Conservation (phyloP, 2,329 filamentous ascomycete species). For the Aureobasidium lini region DNA sequence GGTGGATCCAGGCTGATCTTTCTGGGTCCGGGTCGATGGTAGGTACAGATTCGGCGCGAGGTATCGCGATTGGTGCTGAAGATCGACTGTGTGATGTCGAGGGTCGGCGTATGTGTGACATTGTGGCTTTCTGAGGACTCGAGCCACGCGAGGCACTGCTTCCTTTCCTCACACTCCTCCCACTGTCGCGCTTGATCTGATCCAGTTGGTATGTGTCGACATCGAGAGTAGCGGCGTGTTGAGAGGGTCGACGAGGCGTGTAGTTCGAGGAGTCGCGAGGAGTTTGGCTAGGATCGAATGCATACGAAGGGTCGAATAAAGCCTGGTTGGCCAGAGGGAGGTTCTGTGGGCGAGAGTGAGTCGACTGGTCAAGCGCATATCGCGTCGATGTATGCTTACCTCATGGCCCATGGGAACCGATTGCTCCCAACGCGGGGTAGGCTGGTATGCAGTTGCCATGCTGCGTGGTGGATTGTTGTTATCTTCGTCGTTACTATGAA, state of each 20-base stretch:
- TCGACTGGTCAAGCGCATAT: background rate
- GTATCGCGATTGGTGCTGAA: background rate
- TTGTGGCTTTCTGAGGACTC: background rate
- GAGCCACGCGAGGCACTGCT: background rate
- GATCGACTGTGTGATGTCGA: constrained; percentile 4
- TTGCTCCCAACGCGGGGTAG: constrained; percentile 13
- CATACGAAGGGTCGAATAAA: background rate
- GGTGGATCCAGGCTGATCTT: constrained; percentile 74
- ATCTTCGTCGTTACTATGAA: background rate
- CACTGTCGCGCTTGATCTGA: constrained; percentile 6
- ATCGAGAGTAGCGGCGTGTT: constrained; percentile 1
- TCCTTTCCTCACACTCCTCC: constrained; percentile 3
- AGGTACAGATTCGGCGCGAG: background rate
- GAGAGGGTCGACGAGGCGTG: background rate
- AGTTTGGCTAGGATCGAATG: background rate
- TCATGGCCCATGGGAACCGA: constrained; percentile 6
- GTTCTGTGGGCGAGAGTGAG: background rate
- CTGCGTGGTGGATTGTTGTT: background rate
- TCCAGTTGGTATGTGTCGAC: constrained; percentile 9
- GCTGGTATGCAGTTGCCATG: constrained; percentile 12
- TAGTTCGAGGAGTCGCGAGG: background rate
- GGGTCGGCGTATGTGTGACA: background rate
- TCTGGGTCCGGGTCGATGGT: constrained; percentile 30
- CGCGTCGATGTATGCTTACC: background rate
- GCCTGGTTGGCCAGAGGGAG: background rate